Base-by-base conservation (phyloP, 345 rosid genomes). In the Raphanus raphanistrum region DNA sequence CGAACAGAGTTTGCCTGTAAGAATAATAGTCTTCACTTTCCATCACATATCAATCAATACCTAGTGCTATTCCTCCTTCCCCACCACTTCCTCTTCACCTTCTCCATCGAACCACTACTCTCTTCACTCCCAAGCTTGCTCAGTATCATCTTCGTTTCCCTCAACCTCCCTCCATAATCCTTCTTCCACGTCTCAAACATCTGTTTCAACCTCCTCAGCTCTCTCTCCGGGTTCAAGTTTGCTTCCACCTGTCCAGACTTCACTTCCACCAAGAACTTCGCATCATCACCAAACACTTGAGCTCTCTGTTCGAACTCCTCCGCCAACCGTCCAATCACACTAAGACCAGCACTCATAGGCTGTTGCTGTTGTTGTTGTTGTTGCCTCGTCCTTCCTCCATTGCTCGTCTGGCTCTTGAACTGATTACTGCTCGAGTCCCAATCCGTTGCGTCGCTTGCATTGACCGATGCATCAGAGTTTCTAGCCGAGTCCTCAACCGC, bases 121-220 rank as follows among this genome's bases (percentile, higher is more conserved):
- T 90, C 96, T 75, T 93, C 96, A 9, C 55, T 91, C 63, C 96
- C 96, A 0, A 96, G 96, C 80, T 96, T 96, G 71, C 90, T 85
- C 84, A 96, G 79, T 11, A 91, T 84, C 79, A 91, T 86, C 78
- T 91, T 96, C 0, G 98, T 93, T 80, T 96, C 98, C 15, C 98
- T 77, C 77, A 96, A 75, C 68, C 99, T 89, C 60, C 75, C 36
- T 31, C 93, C 91, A 1, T 93, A 95, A 78, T 95, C 99, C 80
- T 93, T 95, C 86, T 95, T 95, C 99, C 99, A 95, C 17, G 90
- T 85, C 81, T 95, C 99, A 63, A 95, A 95, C 93, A 93, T 90
- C 83, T 93, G 94, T 80, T 93, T 95, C 83, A 95, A 82, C 85
- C 94, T 86, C 77, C 91, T 74, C 9, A 95, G 93, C 80, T 93